Evolutionary conservation across 1,284 basidiomycete species (phyloP), one percentile per base, ranked within the genome.

Genomic region (Marasmius fiardii): DNA sequence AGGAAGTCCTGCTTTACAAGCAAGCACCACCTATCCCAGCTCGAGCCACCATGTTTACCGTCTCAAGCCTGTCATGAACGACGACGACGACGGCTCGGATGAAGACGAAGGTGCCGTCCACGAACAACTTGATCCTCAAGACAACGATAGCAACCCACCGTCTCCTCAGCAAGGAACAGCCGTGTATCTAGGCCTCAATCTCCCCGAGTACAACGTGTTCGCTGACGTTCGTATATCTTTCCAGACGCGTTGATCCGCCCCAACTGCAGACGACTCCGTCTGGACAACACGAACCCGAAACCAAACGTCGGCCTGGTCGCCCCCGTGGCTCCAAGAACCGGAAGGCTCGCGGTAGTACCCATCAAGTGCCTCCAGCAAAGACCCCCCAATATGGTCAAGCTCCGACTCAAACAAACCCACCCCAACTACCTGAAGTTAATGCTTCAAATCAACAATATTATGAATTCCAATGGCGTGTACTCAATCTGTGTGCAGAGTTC

Each of bases 381-480:
- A 31, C 49, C 53, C 68, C 71, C 51, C 70, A 72, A 51, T 65
- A 66, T 50, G 55, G 60, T 63, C 64, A 61, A 59, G 69, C 37
- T 56, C 69, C 62, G 58, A 64, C 58, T 51, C 65, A 60, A 35
- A 62, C 64, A 24, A 58, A 61, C 16, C 69, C 72, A 6, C 69
- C 74, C 57, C 70, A 79, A 64, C 68, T 76, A 61, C 66, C 81
- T 58, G 77, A 86, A 60, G 77, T 83, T 35, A 79, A 80, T 60
- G 69, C 85, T 7, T 81, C 85, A 63, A 88, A 88, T 64, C 85
- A 89, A 61, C 82, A 85, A 63, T 90, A 89, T 68, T 88, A 89
- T 66, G 88, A 91, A 65, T 92, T 92, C 63, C 88, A 91, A 66
- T 92, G 89, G 88, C 80, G 88, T 51, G 83, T 90, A 41, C 69